These are phyloP conservation scores for Rhodotorula sp. DNA, from an alignment of 1,284 basidiomycete genomes.

Conservation along the genomic window DNA sequence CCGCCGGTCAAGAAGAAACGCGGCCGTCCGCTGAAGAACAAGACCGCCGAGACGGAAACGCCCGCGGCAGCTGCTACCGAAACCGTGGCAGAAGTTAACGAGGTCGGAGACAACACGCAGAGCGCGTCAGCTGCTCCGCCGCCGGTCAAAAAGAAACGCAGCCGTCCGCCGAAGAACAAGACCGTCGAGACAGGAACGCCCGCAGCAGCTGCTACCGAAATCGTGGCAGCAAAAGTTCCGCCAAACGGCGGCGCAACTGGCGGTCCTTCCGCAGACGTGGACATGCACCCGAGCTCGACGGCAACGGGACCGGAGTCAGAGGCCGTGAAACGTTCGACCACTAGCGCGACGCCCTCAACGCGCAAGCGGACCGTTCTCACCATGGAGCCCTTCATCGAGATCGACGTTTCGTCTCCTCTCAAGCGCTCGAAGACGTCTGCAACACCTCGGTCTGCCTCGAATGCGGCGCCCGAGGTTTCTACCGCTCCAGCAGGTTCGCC, in stretches of 20 bases:
- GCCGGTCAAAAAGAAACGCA: neutral
- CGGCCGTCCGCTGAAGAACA: conserved; percentile 7
- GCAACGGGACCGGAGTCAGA: no score
- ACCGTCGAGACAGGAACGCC: neutral
- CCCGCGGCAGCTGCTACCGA: neutral
- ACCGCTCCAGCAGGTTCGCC: no score
- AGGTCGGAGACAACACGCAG: neutral
- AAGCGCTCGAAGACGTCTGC: neutral
- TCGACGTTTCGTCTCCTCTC: neutral
- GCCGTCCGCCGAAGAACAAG: conserved; percentile 7
- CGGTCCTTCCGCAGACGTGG: no score
- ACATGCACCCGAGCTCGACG: neutral
- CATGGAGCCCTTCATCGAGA: conserved; percentile 8
- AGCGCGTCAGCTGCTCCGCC: neutral
- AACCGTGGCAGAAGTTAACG: no score
- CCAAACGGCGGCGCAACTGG: neutral
- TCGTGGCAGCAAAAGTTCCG: neutral
- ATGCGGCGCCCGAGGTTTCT: no score
- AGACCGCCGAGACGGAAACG: neutral
- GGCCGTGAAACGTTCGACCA: neutral
- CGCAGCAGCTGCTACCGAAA: neutral
- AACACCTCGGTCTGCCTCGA: no score
- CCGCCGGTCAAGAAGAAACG: conserved; percentile 2
- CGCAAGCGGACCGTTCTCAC: neutral
- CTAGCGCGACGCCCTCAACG: neutral